A percentile compares a stretch with the other conserved stretches of the same genome.
These are phyloP conservation scores for Parathielavia appendiculata DNA, from an alignment of 495 filamentous ascomycete species.

Conservation along the genomic window DNA sequence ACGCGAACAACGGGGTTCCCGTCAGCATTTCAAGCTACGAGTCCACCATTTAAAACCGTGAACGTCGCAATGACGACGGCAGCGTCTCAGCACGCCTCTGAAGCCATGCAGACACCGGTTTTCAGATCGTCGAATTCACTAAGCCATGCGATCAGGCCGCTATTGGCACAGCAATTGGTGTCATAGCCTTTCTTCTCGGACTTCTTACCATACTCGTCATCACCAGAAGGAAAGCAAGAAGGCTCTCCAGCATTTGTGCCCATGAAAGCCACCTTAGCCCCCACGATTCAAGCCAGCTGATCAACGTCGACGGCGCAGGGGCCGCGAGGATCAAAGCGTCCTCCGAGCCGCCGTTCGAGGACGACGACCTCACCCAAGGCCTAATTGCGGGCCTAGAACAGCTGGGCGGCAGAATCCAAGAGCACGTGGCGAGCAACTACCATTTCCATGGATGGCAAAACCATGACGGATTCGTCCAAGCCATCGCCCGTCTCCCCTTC, in stretches of 20 bases:
- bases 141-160: not conserved
- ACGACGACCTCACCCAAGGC: not conserved
- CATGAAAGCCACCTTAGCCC: not conserved
- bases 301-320: not conserved
- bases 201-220: not conserved
- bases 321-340: not conserved
- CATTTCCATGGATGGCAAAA: not conserved
- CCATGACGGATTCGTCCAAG: not conserved
- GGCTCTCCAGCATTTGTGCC: not conserved
- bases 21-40: no score
- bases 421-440: conserved; percentile 4
- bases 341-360: no score
- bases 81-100: not conserved
- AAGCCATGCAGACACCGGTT: not conserved
- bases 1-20: no score
- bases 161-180: not conserved
- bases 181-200: not conserved
- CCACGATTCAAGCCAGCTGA: not conserved
- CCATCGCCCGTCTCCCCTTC: not conserved
- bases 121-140: not conserved
- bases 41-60: not conserved
- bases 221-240: not conserved
- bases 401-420: not conserved
- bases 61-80: not conserved
- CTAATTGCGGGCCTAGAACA: not conserved